phyloP scores from a whole-genome alignment of 768 basidiomycete species.

The Hemileccinum rubropunctum region DNA sequence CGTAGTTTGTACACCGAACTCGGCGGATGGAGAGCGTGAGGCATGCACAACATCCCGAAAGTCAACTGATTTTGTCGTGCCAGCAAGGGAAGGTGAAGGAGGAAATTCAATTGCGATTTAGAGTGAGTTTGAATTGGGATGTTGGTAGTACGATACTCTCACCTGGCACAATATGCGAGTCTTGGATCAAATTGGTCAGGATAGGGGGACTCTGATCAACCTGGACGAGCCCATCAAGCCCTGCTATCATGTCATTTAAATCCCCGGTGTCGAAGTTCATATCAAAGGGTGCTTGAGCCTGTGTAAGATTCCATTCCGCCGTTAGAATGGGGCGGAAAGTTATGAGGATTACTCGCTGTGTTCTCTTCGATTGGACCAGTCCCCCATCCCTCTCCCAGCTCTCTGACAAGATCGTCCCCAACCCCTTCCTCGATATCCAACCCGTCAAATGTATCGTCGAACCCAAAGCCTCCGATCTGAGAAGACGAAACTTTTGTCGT shows the following conservation, averaged over 20 bases:
- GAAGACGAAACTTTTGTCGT: constrained; percentile 50
- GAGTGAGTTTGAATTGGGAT: background rate
- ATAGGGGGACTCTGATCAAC: background rate
- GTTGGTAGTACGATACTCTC: background rate
- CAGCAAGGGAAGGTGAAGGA: constrained; percentile 1
- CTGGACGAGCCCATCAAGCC: constrained; percentile 1
- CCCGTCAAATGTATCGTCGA: constrained; percentile 57
- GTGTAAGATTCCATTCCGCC: constrained; percentile 10
- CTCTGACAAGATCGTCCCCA: constrained; percentile 71
- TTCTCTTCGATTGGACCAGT: constrained; percentile 13
- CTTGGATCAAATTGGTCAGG: background rate
- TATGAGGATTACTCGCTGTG: constrained; percentile 11
- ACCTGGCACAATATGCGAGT: constrained; percentile 7
- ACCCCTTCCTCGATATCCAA: constrained; percentile 58
- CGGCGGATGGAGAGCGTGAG: constrained; percentile 2
- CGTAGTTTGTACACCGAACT: background rate
- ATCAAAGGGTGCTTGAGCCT: constrained; percentile 17
- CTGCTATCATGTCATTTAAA: constrained; percentile 24
- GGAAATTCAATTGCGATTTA: constrained; percentile 4
- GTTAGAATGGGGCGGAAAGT: constrained; percentile 9
- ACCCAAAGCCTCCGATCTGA: constrained; percentile 46
- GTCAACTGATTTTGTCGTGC: constrained; percentile 4
- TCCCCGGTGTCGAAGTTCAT: constrained; percentile 17
- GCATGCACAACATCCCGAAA: background rate
- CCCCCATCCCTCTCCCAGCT: constrained; percentile 73